Evolutionary conservation across 2,329 filamentous ascomycete species (phyloP).

Genomic region (Microsporum audouinii): DNA sequence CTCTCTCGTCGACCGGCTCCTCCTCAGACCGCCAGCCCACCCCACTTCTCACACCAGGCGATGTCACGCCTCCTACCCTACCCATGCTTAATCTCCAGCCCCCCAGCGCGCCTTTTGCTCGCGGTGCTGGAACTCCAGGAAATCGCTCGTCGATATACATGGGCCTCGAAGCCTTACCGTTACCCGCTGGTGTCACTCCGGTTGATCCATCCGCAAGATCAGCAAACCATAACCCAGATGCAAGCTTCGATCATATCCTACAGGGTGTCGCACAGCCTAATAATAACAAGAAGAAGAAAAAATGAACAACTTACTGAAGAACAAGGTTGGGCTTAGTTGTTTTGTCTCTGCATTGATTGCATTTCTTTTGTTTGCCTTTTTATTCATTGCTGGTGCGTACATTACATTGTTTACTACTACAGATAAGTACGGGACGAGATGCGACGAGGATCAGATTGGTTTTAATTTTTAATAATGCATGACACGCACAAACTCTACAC

Average conservation of each 20-base stretch:
- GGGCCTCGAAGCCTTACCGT: constrained; percentile 35
- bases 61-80: constrained; percentile 18
- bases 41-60: constrained; percentile 23
- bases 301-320: background rate
- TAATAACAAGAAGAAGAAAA: background rate
- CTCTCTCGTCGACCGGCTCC: constrained; percentile 15
- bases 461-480: constrained; percentile 1
- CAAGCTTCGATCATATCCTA: constrained; percentile 41
- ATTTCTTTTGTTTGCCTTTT: background rate
- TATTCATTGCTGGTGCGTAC: constrained; percentile 1
- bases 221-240: constrained; percentile 34
- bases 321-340: background rate
- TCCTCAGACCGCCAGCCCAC: constrained; percentile 22
- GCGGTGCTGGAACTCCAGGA: constrained; percentile 19
- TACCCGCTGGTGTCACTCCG: constrained; percentile 33
- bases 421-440: background rate
- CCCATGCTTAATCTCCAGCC: constrained; percentile 24
- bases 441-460: background rate
- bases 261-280: constrained; percentile 22
- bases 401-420: constrained; percentile 3
- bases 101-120: constrained; percentile 14
- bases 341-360: background rate
- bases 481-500: background rate
- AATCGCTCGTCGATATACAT: constrained; percentile 35
- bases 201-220: constrained; percentile 31